Evolutionary conservation across 768 basidiomycete species (phyloP).

Genomic region (Suillus brevipes): DNA sequence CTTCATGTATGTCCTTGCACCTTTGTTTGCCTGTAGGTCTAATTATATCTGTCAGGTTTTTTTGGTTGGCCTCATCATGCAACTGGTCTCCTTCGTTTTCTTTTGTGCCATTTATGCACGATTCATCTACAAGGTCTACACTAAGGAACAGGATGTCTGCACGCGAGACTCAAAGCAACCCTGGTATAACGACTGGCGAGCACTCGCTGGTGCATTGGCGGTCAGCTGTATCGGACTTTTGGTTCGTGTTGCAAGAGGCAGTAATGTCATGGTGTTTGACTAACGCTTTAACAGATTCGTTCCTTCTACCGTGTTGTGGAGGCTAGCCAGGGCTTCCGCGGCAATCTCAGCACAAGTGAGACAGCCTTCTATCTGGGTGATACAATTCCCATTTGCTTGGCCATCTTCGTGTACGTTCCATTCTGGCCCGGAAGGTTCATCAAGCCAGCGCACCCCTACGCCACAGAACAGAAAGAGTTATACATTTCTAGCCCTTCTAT

Average conservation of each 20-base stretch:
- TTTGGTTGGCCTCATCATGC: slow-evolving; percentile 55
- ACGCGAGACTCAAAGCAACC: slow-evolving; percentile 32
- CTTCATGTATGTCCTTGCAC: slow-evolving; percentile 35
- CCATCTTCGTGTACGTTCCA: slow-evolving; percentile 52
- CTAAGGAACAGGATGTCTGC: slow-evolving; percentile 43
- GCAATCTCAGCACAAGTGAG: slow-evolving; percentile 59
- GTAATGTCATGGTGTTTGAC: too few relatives aligned
- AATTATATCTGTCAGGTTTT: slow-evolving; percentile 44
- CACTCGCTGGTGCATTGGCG: slow-evolving; percentile 49
- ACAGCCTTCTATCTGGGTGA: slow-evolving; percentile 67
- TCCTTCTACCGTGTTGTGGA: slow-evolving; percentile 65
- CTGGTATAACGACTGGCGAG: slow-evolving; percentile 61
- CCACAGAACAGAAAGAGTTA: neutral
- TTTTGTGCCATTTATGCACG: slow-evolving; percentile 49
- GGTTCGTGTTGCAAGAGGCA: slow-evolving; percentile 37
- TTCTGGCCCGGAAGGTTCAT: slow-evolving; percentile 72
- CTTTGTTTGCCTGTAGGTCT: neutral
- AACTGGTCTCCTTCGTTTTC: slow-evolving; percentile 51
- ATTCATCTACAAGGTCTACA: slow-evolving; percentile 51
- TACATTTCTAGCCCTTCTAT: neutral
- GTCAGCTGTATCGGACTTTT: slow-evolving; percentile 65
- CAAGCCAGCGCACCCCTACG: neutral
- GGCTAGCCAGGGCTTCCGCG: slow-evolving; percentile 63
- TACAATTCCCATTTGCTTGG: slow-evolving; percentile 63
- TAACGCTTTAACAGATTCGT: slow-evolving; percentile 47